Evolutionary conservation across 2,329 filamentous ascomycete species (phyloP), one percentile per base, ranked within the genome.

Genomic region (Colletotrichum sp.): DNA sequence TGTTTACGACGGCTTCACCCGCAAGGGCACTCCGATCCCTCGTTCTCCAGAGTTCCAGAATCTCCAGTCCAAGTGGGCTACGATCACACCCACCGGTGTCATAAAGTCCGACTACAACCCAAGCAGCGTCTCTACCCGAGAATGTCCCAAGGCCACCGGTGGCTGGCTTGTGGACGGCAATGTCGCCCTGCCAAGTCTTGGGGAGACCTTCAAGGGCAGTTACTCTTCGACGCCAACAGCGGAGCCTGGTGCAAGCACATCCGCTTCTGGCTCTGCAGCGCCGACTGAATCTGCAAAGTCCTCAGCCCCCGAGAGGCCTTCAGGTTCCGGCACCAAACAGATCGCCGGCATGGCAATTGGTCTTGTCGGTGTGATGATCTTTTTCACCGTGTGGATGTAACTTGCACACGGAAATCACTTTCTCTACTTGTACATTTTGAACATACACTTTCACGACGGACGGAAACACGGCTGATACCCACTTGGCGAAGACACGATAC

Each of bases 1-100:
- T 16, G 85, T 93, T 64, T 86, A 88, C 75, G 95, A 92, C 79
- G 94, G 95, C 39, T 96, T 90, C 84, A 90, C 91, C 0, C 91
- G 94, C 79, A 90, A 90, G 65, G 95, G 95, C 69, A 95, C 91
- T 0, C 95, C 95, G 0, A 94, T 89, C 0, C 94, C 95, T 0
- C 87, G 95, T 32, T 86, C 86, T 8, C 95, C 95, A 0, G 95
- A 98, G 82, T 98, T 96, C 83, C 83, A 88, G 79, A 97, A 97
- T 82, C 89, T 98, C 75, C 92, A 93, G 86, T 89, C 87, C 32
- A 92, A 95, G 79, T 98, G 95, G 95, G 92, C 92, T 8, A 93
- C 91, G 6, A 86, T 95, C 69, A 90, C 87, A 9, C 95, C 95
- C 0, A 91, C 91, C 0, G 94, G 95, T 39, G 90, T 96, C 57